Conservation (phyloP, 257 asterid genomes). For the Ballota nigra region DNA sequence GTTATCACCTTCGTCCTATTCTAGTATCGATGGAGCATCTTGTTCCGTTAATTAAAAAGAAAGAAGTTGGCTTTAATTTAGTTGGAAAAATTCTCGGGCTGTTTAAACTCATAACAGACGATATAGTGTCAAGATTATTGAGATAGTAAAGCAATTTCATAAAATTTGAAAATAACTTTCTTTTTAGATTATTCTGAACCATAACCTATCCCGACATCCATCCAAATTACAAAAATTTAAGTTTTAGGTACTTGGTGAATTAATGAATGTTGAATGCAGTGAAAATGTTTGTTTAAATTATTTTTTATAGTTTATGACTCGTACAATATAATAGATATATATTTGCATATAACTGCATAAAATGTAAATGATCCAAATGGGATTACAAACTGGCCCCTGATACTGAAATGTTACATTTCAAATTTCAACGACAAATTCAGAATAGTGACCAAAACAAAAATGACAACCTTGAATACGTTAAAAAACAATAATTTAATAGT, state of each 20-base stretch:
- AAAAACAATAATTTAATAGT: no score
- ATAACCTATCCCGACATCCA: neutral
- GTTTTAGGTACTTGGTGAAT: neutral
- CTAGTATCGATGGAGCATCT: neutral
- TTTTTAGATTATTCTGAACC: neutral
- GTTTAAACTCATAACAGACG: neutral
- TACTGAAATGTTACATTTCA: neutral
- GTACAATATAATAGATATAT: neutral
- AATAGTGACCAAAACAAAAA: neutral
- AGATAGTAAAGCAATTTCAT: neutral
- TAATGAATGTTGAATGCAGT: neutral
- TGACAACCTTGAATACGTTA: neutral
- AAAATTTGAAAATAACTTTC: neutral
- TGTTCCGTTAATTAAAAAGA: neutral
- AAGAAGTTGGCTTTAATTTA: neutral
- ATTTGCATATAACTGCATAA: neutral
- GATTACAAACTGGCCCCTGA: no score
- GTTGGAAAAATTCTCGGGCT: neutral
- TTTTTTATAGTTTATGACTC: neutral
- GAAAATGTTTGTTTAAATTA: neutral
- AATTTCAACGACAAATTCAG: neutral
- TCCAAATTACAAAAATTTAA: neutral
- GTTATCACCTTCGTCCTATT: neutral
- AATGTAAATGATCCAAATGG: neutral
- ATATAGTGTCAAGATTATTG: neutral